Percentiles rank a stretch among this genome's conserved stretches.
These are phyloP conservation scores for Lasiosphaeriaceae sp. DNA, from an alignment of 495 filamentous ascomycete genomes.

Conservation along the genomic window DNA sequence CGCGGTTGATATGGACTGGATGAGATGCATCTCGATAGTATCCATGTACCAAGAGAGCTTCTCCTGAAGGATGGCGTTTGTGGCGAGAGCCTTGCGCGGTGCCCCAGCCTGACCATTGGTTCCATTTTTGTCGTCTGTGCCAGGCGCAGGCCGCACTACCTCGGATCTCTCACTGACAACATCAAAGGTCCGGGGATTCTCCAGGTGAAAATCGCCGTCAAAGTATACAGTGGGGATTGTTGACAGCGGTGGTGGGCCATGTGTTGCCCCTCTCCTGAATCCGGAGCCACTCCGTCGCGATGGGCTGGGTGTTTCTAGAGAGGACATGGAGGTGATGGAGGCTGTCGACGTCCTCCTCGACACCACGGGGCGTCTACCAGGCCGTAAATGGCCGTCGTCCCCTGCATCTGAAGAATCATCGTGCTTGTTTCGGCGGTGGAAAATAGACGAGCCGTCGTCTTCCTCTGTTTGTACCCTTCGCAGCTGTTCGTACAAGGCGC, in stretches of 20 bases:
- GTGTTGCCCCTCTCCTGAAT: slow-evolving; percentile 45
- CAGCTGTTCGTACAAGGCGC: slow-evolving; percentile 76
- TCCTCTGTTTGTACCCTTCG: slow-evolving; percentile 69
- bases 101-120: slow-evolving; percentile 60
- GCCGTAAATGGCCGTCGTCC: slow-evolving; percentile 45
- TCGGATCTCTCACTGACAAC: slow-evolving; percentile 95
- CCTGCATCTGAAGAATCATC: slow-evolving; percentile 49
- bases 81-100: slow-evolving; percentile 84
- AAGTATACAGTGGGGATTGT: slow-evolving; percentile 94
- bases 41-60: slow-evolving; percentile 99
- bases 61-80: slow-evolving; percentile 97
- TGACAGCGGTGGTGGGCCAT: slow-evolving; percentile 77
- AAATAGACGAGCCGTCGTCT: slow-evolving; percentile 44
- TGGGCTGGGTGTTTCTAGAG: slow-evolving; percentile 45
- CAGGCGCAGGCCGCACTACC: slow-evolving; percentile 67
- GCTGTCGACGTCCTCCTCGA: slow-evolving; percentile 43
- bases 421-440: slow-evolving; percentile 39
- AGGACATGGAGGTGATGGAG: slow-evolving; percentile 45
- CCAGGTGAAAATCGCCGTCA: slow-evolving; percentile 89
- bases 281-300: slow-evolving; percentile 51
- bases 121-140: slow-evolving; percentile 50
- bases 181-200: slow-evolving; percentile 95
- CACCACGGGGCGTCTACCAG: slow-evolving; percentile 36
- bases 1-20: slow-evolving; percentile 90
- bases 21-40: slow-evolving; percentile 95